These are phyloP conservation scores for Gomphus bonarii DNA, from an alignment of 1,284 basidiomycete species.

Conservation along the genomic window DNA sequence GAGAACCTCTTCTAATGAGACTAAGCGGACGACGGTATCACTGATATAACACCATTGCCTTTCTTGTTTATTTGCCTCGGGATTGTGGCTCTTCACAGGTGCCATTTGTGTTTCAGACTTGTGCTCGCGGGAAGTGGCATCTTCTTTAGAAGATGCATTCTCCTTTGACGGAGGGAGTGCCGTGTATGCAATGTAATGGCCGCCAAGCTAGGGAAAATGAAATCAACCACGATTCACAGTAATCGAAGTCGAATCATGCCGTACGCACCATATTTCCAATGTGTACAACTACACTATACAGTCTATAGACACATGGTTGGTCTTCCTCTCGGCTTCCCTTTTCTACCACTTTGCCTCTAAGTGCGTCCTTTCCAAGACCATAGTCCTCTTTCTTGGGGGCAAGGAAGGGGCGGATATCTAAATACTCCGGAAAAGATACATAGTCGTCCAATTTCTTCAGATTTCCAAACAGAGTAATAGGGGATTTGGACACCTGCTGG, in stretches of 20 bases:
- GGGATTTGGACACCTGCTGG: constrained; percentile 54
- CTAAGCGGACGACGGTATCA: constrained; percentile 70
- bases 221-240: constrained; percentile 10
- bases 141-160: neutral
- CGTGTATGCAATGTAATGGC: constrained; percentile 77
- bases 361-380: constrained; percentile 27
- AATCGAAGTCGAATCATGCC: neutral
- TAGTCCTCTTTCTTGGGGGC: constrained; percentile 73
- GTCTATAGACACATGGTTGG: constrained; percentile 56
- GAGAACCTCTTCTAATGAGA: constrained; percentile 79
- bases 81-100: constrained; percentile 13
- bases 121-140: neutral
- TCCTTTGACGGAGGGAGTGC: constrained; percentile 37
- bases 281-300: constrained; percentile 86
- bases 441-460: constrained; percentile 86
- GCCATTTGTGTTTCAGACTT: neutral
- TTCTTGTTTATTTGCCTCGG: constrained; percentile 19
- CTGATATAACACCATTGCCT: constrained; percentile 89
- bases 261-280: constrained; percentile 74
- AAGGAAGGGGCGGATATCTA: constrained; percentile 81
- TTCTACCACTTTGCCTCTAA: constrained; percentile 23
- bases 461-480: constrained; percentile 36
- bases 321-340: constrained; percentile 24
- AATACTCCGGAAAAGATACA: constrained; percentile 76
- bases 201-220: constrained; percentile 46